phyloP scores from a whole-genome alignment of 352 stramenopile species.

The Phytophthora vignae region DNA sequence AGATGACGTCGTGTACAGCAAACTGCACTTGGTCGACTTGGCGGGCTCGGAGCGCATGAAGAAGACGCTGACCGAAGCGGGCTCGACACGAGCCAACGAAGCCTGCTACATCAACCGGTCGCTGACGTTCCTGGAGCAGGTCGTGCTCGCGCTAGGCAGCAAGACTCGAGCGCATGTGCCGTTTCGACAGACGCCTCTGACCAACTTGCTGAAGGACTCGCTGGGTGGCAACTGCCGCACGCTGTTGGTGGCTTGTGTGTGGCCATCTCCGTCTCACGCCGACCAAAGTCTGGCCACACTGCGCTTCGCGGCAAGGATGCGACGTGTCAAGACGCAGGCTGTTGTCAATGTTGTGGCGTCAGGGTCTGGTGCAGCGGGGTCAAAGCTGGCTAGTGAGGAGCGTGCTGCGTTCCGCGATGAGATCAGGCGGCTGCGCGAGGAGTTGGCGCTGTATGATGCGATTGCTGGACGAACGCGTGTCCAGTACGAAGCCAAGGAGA shows the following conservation, averaged over 20 bases:
- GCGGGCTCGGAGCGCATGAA: conserved; percentile 95
- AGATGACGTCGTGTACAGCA: conserved; percentile 69
- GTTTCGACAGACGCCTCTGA: conserved; percentile 94
- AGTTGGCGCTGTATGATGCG: conserved; percentile 72
- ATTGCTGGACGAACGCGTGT: conserved; percentile 52
- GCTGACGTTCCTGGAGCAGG: conserved; percentile 87
- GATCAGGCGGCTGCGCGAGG: conserved; percentile 59
- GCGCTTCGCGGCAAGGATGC: conserved; percentile 91
- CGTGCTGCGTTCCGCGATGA: conserved; percentile 47
- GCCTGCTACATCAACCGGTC: conserved; percentile 68
- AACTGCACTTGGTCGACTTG: conserved; percentile 93
- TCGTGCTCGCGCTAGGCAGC: conserved; percentile 91
- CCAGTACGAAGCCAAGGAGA: conserved; percentile 40
- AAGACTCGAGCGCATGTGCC: conserved; percentile 92
- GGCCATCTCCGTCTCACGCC: conserved; percentile 71
- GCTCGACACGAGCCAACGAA: conserved; percentile 51
- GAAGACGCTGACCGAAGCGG: conserved; percentile 62
- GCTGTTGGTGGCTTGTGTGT: conserved; percentile 88
- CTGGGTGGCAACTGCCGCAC: conserved; percentile 87
- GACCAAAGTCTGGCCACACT: conserved; percentile 91
- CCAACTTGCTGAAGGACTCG: conserved; percentile 91
- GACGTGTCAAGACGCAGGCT: conserved; percentile 80
- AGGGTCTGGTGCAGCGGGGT: conserved; percentile 46
- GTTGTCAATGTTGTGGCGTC: conserved; percentile 64
- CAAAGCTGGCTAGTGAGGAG: conserved; percentile 23